Conservation (phyloP, 129 eudicot genomes). For the Logfia minima region DNA sequence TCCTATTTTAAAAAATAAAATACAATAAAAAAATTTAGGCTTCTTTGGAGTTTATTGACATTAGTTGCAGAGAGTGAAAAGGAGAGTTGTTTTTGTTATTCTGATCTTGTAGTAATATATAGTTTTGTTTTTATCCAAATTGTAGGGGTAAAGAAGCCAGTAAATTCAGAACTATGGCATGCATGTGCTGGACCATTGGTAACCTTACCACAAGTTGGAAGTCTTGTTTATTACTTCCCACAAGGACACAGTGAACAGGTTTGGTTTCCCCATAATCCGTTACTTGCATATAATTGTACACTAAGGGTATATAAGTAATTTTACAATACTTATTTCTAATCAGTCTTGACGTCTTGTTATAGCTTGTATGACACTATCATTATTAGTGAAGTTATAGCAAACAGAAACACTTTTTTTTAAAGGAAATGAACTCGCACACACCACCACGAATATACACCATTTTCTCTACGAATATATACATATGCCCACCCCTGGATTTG, state of each 20-base stretch:
- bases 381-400: too few species aligned
- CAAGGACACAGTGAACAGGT: constrained; percentile 96
- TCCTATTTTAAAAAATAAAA: too few species aligned
- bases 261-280: background rate
- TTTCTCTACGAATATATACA: too few species aligned
- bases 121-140: constrained; percentile 25
- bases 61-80: constrained; percentile 27
- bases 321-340: background rate
- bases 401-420: too few species aligned
- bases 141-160: constrained; percentile 55
- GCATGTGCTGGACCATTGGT: constrained; percentile 93
- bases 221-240: constrained; percentile 80
- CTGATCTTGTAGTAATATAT: background rate
- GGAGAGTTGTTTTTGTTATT: constrained; percentile 11
- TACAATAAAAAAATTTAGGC: too few species aligned
- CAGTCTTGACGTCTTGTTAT: background rate
- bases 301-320: background rate
- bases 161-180: constrained; percentile 84
- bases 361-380: background rate
- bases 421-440: too few species aligned
- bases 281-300: background rate
- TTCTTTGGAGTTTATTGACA: background rate
- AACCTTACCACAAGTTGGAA: constrained; percentile 74
- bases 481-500: too few species aligned
- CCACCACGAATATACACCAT: too few species aligned